Conservation (phyloP, 1,284 basidiomycete species). For the Leccinum angustisporum region DNA sequence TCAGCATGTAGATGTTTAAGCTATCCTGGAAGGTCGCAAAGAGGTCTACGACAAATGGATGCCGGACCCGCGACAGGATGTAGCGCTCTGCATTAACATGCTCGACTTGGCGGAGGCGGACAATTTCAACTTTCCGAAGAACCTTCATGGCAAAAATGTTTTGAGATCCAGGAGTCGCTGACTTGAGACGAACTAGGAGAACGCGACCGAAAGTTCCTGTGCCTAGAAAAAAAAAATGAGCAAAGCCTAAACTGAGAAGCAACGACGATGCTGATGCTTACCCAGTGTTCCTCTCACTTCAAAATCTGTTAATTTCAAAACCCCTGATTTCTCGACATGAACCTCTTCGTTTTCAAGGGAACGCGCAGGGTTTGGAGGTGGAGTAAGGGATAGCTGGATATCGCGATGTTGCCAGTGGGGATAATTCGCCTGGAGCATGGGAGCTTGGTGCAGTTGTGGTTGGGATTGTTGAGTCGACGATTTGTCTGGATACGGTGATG, state of each 20-base stretch:
- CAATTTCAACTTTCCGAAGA: constrained; percentile 89
- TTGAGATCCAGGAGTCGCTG: constrained; percentile 46
- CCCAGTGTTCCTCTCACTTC: constrained; percentile 78
- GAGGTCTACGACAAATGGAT: constrained; percentile 82
- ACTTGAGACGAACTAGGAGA: constrained; percentile 73
- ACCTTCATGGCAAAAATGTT: constrained; percentile 92
- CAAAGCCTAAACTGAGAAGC: constrained; percentile 3
- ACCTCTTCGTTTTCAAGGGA: constrained; percentile 68
- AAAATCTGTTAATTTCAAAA: constrained; percentile 70
- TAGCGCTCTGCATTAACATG: constrained; percentile 98
- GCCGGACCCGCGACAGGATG: constrained; percentile 84
- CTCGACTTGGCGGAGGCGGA: constrained; percentile 95
- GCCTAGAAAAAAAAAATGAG: constrained; percentile 46
- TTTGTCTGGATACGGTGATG: constrained; percentile 28
- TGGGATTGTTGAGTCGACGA: constrained; percentile 12
- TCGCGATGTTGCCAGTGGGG: constrained; percentile 14
- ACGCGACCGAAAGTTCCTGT: constrained; percentile 95
- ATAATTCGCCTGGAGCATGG: constrained; percentile 10
- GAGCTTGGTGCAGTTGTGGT: constrained; percentile 5
- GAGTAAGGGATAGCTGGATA: constrained; percentile 24
- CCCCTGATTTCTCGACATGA: constrained; percentile 54
- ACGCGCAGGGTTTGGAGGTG: constrained; percentile 48
- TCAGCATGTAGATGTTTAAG: constrained; percentile 97
- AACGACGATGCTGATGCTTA: constrained; percentile 32
- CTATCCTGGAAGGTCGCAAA: constrained; percentile 97